Conservation (phyloP, 805 yeast genomes). For the Groenewaldozyma salmanticensis region DNA sequence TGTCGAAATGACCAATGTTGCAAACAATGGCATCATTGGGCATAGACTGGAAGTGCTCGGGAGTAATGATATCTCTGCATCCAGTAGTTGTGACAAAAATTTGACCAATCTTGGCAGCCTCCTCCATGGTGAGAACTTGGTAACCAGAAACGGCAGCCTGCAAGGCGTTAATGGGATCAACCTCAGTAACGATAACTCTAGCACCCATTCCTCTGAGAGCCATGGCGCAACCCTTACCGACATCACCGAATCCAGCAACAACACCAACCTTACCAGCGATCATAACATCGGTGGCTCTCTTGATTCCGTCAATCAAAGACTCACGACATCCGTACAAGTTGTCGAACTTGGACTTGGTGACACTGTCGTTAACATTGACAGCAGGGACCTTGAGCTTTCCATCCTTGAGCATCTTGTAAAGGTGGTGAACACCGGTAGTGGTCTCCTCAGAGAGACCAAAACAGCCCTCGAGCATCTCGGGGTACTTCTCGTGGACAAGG, state of each 20-base stretch:
- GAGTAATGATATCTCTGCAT: constrained; percentile 95
- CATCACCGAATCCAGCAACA: constrained; percentile 99
- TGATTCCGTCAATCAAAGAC: constrained; percentile 96
- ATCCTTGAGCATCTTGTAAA: constrained; percentile 91
- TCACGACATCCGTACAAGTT: constrained; percentile 99
- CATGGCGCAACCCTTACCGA: constrained; percentile 99
- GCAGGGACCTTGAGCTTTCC: constrained; percentile 93
- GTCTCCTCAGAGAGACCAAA: constrained; percentile 97
- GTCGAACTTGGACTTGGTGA: constrained; percentile 98
- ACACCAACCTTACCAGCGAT: constrained; percentile 98
- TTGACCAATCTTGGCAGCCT: constrained; percentile 88
- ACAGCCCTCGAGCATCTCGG: constrained; percentile 93
- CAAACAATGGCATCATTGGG: constrained; percentile 99
- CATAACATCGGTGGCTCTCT: constrained; percentile 99
- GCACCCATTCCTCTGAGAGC: constrained; percentile 99
- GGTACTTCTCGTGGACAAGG: constrained; percentile 94
- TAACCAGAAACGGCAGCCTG: constrained; percentile 99
- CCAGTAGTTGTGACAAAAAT: constrained; percentile 99
- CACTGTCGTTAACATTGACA: constrained; percentile 97
- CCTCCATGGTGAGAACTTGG: constrained; percentile 93
- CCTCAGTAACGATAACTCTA: constrained; percentile 92
- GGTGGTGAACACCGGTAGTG: constrained; percentile 99
- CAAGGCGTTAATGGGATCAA: constrained; percentile 97
- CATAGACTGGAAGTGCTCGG: constrained; percentile 80
- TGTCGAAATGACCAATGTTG: constrained; percentile 99